Evolutionary conservation across 1,139 yeast genomes (phyloP).

Genomic region (Debaryomyces subglobosus): DNA sequence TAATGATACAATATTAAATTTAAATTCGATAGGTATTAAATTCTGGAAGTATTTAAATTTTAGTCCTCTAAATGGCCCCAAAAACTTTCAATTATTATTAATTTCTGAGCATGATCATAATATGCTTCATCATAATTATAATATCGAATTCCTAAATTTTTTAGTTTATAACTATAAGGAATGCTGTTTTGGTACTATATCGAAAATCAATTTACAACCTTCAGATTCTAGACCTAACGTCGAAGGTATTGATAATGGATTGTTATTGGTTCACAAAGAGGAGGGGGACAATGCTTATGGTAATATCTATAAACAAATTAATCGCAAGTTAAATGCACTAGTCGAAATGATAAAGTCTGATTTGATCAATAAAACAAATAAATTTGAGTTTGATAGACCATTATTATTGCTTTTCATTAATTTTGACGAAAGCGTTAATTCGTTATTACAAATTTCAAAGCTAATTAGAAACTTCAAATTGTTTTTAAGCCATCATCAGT

Average conservation of each 20-base stretch:
- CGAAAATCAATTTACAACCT: constrained; percentile 34
- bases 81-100: constrained; percentile 57
- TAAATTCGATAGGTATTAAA: constrained; percentile 40
- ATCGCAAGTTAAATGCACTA: constrained; percentile 31
- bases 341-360: constrained; percentile 43
- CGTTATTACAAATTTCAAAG: constrained; percentile 51
- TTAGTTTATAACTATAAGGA: constrained; percentile 48
- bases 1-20: constrained; percentile 29
- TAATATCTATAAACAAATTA: constrained; percentile 33
- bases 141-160: constrained; percentile 41
- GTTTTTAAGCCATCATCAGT: constrained; percentile 40
- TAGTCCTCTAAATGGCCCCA: constrained; percentile 52
- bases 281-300: constrained; percentile 24
- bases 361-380: constrained; percentile 44
- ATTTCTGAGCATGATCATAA: constrained; percentile 34
- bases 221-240: constrained; percentile 36
- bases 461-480: constrained; percentile 52
- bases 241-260: constrained; percentile 37
- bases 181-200: constrained; percentile 51
- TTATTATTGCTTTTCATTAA: constrained; percentile 51
- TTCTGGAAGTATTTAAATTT: constrained; percentile 63
- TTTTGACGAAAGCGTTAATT: constrained; percentile 46
- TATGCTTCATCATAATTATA: constrained; percentile 18
- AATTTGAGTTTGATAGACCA: constrained; percentile 49
- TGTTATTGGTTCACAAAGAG: constrained; percentile 31